These are phyloP conservation scores for Yueomyces sinensis DNA, from an alignment of 805 yeast genomes.

Conservation along the genomic window DNA sequence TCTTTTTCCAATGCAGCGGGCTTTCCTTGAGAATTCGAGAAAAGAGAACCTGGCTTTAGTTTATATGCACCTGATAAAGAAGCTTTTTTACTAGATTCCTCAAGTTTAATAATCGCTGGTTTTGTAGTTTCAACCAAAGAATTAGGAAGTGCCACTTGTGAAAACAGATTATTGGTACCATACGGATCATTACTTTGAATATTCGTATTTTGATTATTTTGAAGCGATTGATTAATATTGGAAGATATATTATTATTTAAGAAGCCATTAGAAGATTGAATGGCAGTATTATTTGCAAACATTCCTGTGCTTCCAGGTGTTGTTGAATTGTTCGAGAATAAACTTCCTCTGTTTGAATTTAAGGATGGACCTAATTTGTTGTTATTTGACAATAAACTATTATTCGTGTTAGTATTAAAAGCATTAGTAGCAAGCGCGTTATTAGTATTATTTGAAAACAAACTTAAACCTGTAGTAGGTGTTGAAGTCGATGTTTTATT, in stretches of 20 bases:
- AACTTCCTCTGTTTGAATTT: not conserved
- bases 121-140: constrained; percentile 29
- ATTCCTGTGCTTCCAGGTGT: constrained; percentile 17
- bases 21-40: constrained; percentile 12
- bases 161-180: constrained; percentile 63
- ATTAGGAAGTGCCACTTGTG: constrained; percentile 22
- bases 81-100: constrained; percentile 37
- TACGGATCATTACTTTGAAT: constrained; percentile 45
- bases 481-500: too few relatives aligned
- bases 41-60: constrained; percentile 50
- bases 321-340: constrained; percentile 5
- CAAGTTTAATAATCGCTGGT: constrained; percentile 35
- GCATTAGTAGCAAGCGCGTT: too few relatives aligned
- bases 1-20: not conserved
- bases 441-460: too few relatives aligned
- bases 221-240: constrained; percentile 1
- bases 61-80: constrained; percentile 47
- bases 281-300: constrained; percentile 24
- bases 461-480: too few relatives aligned
- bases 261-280: too few relatives aligned
- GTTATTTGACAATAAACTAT: constrained; percentile 5
- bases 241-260: not conserved
- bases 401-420: not conserved
- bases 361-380: too few relatives aligned
- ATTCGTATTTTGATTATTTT: constrained; percentile 20